Evolutionary conservation across 768 basidiomycete genomes (phyloP), one percentile per base, ranked within the genome.

Genomic region (Calocybe cyanea): DNA sequence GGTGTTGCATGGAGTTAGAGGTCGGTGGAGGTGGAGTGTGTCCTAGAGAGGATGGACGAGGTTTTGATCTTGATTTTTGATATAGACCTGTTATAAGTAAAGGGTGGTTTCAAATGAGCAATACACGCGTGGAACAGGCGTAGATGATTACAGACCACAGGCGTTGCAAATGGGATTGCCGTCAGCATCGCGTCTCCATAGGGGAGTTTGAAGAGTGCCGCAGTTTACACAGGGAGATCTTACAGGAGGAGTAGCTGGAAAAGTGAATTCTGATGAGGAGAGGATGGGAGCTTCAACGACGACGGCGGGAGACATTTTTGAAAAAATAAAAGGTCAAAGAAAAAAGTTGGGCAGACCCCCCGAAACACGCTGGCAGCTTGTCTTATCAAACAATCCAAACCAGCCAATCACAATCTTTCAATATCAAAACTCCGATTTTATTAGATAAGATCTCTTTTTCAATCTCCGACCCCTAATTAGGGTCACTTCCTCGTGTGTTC

Each of bases 111-210:
- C 42, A 45, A 47, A 31, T 34, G 17, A 14, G 15, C 36, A 50
- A 21, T 7, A 15, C 5, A 28, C 28, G 20, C 34, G 43, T 40
- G 30, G 20, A 21, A n/a, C 7, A 3, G 19, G n/a, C 32, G n/a
- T 32, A 8, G 34, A 6, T 35, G 14, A 6, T 14, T 35, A 78
- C 88, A 77, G 63, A 92, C 90, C 91, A 65, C 91, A 92, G 41
- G 87, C 86, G 64, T 92, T 92, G 72, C 91, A 93, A 60, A 92
- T 79, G 39, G 83, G 78, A 64, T 85, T 88, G 47, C 90, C 91
- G 56, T 87, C 81, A 35, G 75, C 70, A 61, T 88, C 88, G 55
- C 89, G 77, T 56, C 89, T 72, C 91, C 91, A 92, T 20, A 92
- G 78, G 28, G 90, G 89, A 45, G 88, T 90, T 51, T 80, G 76